Evolutionary conservation across 495 filamentous ascomycete genomes (phyloP).

Genomic region (Delitschia confertaspora): DNA sequence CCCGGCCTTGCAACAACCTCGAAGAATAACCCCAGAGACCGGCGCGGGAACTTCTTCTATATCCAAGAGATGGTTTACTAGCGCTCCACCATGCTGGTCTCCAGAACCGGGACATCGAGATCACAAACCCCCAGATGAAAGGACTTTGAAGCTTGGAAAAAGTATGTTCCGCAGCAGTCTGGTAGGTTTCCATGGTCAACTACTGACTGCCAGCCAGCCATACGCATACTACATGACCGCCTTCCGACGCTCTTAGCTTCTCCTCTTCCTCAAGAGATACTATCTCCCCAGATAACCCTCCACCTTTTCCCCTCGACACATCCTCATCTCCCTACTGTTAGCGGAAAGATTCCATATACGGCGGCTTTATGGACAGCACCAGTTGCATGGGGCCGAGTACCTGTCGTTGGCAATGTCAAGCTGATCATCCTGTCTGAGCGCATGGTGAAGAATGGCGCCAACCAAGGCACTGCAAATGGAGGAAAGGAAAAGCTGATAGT

Average conservation of each 20-base stretch:
- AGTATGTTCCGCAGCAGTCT: constrained; percentile 45
- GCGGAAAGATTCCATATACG: constrained; percentile 79
- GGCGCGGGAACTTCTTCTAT: constrained; percentile 19
- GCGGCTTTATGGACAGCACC: constrained; percentile 93
- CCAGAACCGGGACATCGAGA: constrained; percentile 27
- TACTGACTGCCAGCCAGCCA: constrained; percentile 45
- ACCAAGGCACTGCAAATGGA: constrained; percentile 32
- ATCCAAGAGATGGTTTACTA: constrained; percentile 33
- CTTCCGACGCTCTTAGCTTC: constrained; percentile 81
- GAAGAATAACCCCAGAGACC: constrained; percentile 29
- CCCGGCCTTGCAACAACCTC: constrained; percentile 15
- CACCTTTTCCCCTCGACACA: constrained; percentile 96
- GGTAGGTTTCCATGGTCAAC: not conserved
- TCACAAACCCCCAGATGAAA: constrained; percentile 55
- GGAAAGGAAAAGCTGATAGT: constrained; percentile 74
- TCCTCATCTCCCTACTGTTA: constrained; percentile 84
- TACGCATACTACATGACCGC: constrained; percentile 74
- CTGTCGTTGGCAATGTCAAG: constrained; percentile 78
- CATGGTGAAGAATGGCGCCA: constrained; percentile 54
- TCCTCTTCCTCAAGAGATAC: constrained; percentile 72
- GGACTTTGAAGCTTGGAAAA: constrained; percentile 81
- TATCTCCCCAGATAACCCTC: constrained; percentile 82
- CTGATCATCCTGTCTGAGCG: constrained; percentile 81
- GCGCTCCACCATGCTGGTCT: constrained; percentile 12
- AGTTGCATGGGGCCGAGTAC: constrained; percentile 87